A percentile compares a stretch with the other conserved stretches of the same genome.
Evolutionary conservation across 2,329 filamentous ascomycete species (phyloP).

Genomic region (Tolypocladium sp.): DNA sequence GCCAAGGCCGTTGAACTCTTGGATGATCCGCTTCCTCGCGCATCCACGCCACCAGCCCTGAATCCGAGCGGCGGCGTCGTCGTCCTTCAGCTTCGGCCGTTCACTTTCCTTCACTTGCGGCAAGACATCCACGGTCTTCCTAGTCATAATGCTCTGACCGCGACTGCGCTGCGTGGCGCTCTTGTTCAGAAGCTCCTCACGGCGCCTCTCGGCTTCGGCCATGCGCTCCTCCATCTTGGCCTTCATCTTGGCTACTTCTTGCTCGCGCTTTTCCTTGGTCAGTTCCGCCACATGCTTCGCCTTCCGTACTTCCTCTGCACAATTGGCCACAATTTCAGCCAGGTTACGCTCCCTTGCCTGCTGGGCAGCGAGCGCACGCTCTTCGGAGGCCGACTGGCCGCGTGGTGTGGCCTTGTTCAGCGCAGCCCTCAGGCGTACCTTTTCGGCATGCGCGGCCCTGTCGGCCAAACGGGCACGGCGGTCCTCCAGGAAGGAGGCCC

Average conservation of each 20-base stretch:
- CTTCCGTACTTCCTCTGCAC: constrained; percentile 73
- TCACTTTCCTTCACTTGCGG: constrained; percentile 42
- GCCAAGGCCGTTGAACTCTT: constrained; percentile 56
- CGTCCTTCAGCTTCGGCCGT: constrained; percentile 38
- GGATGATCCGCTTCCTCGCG: constrained; percentile 49
- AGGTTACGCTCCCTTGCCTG: constrained; percentile 72
- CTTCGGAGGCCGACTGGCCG: constrained; percentile 59
- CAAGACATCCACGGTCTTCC: constrained; percentile 38
- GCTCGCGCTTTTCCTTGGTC: constrained; percentile 72
- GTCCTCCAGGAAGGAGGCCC: constrained; percentile 72
- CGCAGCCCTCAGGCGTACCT: constrained; percentile 68
- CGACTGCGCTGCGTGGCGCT: constrained; percentile 42
- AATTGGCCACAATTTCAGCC: constrained; percentile 71
- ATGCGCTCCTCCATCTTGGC: constrained; percentile 72
- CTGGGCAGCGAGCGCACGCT: constrained; percentile 67
- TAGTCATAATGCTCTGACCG: constrained; percentile 41
- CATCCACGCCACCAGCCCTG: constrained; percentile 61
- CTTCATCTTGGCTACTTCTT: constrained; percentile 59
- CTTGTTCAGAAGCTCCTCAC: constrained; percentile 53
- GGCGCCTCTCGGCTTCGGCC: constrained; percentile 65
- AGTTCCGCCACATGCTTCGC: constrained; percentile 76
- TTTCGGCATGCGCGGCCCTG: constrained; percentile 72
- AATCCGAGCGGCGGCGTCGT: constrained; percentile 55
- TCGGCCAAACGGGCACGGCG: constrained; percentile 73
- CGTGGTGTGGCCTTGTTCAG: constrained; percentile 60